These are phyloP conservation scores for Xylariomycetidae sp. DNA, from an alignment of 2,329 filamentous ascomycete species.

Conservation along the genomic window DNA sequence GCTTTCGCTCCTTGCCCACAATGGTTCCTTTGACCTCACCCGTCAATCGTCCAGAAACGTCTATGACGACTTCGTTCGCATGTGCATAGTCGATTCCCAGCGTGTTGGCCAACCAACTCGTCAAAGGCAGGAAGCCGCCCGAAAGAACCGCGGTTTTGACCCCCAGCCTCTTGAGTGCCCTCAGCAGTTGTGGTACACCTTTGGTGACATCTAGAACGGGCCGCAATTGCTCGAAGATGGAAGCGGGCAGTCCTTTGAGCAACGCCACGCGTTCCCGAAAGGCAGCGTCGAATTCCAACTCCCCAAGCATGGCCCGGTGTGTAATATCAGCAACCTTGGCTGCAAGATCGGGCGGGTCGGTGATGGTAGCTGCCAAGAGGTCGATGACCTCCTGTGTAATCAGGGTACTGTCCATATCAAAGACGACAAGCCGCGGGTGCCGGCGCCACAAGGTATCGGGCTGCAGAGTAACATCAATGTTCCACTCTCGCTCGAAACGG, in stretches of 20 bases:
- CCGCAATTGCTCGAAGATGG: constrained; percentile 75
- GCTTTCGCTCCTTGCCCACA: constrained; percentile 72
- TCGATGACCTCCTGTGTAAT: constrained; percentile 98
- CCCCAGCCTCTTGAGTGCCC: constrained; percentile 70
- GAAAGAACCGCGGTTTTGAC: constrained; percentile 87
- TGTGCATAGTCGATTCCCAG: constrained; percentile 83
- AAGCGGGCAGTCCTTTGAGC: constrained; percentile 72
- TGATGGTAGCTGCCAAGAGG: constrained; percentile 78
- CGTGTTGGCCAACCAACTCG: constrained; percentile 75
- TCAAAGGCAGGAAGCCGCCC: constrained; percentile 86
- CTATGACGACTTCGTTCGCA: constrained; percentile 77
- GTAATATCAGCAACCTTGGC: constrained; percentile 85
- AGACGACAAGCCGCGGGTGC: constrained; percentile 83
- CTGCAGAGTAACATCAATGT: constrained; percentile 78
- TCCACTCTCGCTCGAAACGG: constrained; percentile 84
- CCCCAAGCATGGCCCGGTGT: constrained; percentile 88
- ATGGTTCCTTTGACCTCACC: constrained; percentile 69
- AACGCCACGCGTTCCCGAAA: constrained; percentile 77
- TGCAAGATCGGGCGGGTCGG: constrained; percentile 65
- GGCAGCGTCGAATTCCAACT: constrained; percentile 84
- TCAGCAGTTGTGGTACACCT: constrained; percentile 72
- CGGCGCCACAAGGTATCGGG: constrained; percentile 67
- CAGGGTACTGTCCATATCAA: constrained; percentile 98
- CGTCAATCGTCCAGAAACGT: constrained; percentile 56
- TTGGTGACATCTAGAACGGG: constrained; percentile 73